Evolutionary conservation across 2,329 filamentous ascomycete genomes (phyloP), one percentile per base, ranked within the genome.

Genomic region (Sporothrix mexicana): DNA sequence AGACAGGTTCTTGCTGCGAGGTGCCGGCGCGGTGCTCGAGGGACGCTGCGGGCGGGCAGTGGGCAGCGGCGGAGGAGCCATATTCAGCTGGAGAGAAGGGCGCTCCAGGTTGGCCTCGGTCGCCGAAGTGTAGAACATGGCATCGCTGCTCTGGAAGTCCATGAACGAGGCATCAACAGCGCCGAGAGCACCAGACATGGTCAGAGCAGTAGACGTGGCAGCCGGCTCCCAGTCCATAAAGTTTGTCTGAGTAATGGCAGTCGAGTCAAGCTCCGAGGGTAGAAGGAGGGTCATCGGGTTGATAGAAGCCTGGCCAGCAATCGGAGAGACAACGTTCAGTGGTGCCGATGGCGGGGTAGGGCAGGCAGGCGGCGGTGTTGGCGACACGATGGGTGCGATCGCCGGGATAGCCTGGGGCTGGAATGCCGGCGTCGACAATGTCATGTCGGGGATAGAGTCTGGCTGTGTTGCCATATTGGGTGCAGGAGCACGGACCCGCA

Each of bases 1-100:
- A 2, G 83, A 84, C 41, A 86, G 79, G 55, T 80, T 78, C 76
- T 83, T 85, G 77, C 82, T 84, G 30, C 83, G 80, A 3, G 78
- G 72, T 4, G 75, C 73, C 25, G 74, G 68, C 0, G 76, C 70
- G 2, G 64, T 68, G 2, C 73, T 73, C 0, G 70, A 74, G 0
- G 77, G 77, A 25, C 79, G 77, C 76, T 79, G 72, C 72, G 77
- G 74, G 3, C 72, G 72, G 2, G 73, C 43, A 1, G 57, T n/a
- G 13, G 69, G 71, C 49, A 25, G 9, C 17, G 62, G 62, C 51
- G 68, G 41, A 17, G 55, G 55, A 7, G 57, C 59, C 41, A 47
- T 61, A n/a, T 69, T 77, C 57, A 85, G 72, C 74, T 83, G 83
- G 13, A 85, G 79, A 6, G 78, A 75, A 23, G 84, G 83, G 71